These are phyloP conservation scores for Marchantia paleacea DNA, from an alignment of 225 moss, liverwort and hornwort genomes.

Conservation along the genomic window DNA sequence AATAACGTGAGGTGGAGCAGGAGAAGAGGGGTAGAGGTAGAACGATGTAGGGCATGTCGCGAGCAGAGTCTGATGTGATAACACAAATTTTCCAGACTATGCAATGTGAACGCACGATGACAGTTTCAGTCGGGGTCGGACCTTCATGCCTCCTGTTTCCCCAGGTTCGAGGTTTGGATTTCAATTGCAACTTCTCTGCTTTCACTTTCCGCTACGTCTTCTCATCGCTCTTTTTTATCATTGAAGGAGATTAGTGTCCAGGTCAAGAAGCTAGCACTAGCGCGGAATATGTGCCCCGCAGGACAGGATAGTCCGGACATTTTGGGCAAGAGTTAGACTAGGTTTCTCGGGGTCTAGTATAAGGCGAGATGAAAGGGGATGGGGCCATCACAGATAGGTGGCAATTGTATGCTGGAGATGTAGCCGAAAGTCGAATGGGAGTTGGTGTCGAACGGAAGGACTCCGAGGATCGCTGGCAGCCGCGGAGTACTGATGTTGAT, in stretches of 20 bases:
- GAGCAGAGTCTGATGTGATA: not conserved
- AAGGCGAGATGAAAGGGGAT: constrained; percentile 13
- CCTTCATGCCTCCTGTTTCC: constrained; percentile 19
- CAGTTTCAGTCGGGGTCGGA: constrained; percentile 6
- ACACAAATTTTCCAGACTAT: not conserved
- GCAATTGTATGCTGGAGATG: constrained; percentile 22
- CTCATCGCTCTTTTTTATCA: not conserved
- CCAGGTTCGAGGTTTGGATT: constrained; percentile 21
- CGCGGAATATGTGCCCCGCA: not conserved
- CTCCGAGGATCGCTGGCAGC: not conserved
- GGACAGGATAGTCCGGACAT: not conserved
- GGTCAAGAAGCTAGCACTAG: not conserved
- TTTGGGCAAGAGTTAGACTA: not conserved
- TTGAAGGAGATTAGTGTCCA: too few species aligned
- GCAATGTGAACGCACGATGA: constrained; percentile 20
- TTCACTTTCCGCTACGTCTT: not conserved
- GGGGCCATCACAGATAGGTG: constrained; percentile 21
- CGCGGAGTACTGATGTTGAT: not conserved
- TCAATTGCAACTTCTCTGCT: not conserved
- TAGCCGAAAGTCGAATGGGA: not conserved
- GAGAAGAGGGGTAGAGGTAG: too few species aligned
- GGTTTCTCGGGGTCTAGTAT: not conserved
- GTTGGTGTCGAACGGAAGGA: not conserved
- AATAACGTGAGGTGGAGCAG: too few species aligned
- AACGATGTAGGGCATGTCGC: not conserved